These are phyloP conservation scores for Pelargonium citronellum DNA, from an alignment of 441 rosid species.

Conservation along the genomic window DNA sequence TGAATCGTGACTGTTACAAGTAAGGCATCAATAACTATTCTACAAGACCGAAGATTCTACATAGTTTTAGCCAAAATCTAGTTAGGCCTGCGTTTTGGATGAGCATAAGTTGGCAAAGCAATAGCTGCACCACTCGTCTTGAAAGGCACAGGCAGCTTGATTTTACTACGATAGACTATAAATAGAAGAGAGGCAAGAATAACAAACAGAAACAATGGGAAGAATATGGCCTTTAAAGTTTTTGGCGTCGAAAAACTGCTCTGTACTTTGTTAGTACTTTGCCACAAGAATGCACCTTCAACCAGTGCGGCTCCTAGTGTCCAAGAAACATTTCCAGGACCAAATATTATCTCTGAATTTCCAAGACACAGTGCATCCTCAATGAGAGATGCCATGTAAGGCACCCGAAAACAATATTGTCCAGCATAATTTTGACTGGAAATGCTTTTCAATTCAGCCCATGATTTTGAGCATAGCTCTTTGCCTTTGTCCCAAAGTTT, in stretches of 20 bases:
- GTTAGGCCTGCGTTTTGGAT: slow-evolving; percentile 33
- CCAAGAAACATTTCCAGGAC: slow-evolving; percentile 61
- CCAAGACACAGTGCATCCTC: slow-evolving; percentile 38
- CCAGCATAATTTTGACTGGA: slow-evolving; percentile 25
- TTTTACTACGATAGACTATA: slow-evolving; percentile 32
- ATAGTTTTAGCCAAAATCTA: slow-evolving; percentile 13
- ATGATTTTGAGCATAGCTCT: slow-evolving; percentile 37
- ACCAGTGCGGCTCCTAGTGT: slow-evolving; percentile 56
- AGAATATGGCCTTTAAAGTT: slow-evolving; percentile 20
- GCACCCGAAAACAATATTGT: slow-evolving; percentile 41
- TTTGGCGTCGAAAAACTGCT: slow-evolving; percentile 15
- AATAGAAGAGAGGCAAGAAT: slow-evolving; percentile 34
- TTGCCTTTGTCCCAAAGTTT: slow-evolving; percentile 40
- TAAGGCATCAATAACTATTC: too few species aligned
- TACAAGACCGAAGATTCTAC: slow-evolving; percentile 7
- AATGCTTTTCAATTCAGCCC: slow-evolving; percentile 22
- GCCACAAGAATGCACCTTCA: slow-evolving; percentile 37
- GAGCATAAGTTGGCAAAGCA: slow-evolving; percentile 36
- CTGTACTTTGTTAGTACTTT: slow-evolving; percentile 11
- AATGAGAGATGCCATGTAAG: slow-evolving; percentile 45
- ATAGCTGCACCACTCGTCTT: slow-evolving; percentile 28
- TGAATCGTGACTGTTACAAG: slow-evolving; percentile 17
- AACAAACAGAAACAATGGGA: slow-evolving; percentile 33
- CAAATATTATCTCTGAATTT: slow-evolving; percentile 34
- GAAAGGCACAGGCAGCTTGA: slow-evolving; percentile 43